Evolutionary conservation across 2,329 filamentous ascomycete genomes (phyloP), one percentile per base, ranked within the genome.

Genomic region (Verticillium nonalfalfae): DNA sequence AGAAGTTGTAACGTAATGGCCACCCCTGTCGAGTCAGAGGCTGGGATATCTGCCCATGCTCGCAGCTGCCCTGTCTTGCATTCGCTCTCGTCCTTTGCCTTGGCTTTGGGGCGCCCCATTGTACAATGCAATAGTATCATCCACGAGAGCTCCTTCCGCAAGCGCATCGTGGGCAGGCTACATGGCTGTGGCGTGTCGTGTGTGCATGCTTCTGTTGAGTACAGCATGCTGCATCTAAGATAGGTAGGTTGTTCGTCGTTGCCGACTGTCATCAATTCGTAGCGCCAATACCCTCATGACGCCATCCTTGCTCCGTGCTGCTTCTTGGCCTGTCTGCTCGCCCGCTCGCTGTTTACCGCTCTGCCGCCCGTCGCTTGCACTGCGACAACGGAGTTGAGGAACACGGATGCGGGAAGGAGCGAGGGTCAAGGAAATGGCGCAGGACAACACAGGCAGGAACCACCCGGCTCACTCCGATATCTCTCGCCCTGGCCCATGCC

Each of bases 1-100:
- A 60, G 57, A 59, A 66, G 56, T 67, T 77, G 69, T 80, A 77
- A 81, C 79, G 79, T 81, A 81, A 81, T 79, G 71, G 73, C 67
- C 71, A 71, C 68, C 59, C 62, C 62, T 65, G 70, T 68, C 70
- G 71, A 74, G 72, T 71, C 73, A 72, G 45, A 52, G 18, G 45
- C 45, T 52, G 45, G 45, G 45, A 52, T 52, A 18, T 52, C 35
- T 21, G 45, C n/a, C 45, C 45, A 18, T 26, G 18, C 59, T 64
- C 56, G 60, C 35, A 39, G 50, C 58, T 36, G 56, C 39, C 39
- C 34, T 40, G 18, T 18, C 35, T 31, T 33, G 9, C 18, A 26
- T 45, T 36, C 7, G 33, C 55, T 52, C n/a, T 18, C 40, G 31
- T 35, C 15, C 50, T 35, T 54, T 36, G 54, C 59, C 54, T 31